Evolutionary conservation across 139 green algal species (phyloP).

Genomic region (Haematococcus sp.): DNA sequence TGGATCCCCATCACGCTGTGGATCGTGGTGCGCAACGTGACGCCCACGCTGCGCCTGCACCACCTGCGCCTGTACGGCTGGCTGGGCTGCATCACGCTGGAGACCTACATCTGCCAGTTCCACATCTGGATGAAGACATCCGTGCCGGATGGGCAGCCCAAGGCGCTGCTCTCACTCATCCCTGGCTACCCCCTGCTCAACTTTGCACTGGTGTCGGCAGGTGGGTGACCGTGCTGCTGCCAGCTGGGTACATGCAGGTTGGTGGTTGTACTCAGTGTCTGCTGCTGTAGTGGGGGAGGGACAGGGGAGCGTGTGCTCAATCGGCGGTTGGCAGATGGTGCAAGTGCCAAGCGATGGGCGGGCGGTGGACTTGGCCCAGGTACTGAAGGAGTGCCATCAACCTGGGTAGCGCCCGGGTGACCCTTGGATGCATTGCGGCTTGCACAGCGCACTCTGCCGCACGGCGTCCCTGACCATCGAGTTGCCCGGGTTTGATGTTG

Average conservation of each 20-base stretch:
- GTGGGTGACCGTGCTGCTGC: constrained; percentile 26
- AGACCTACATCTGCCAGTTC: constrained; percentile 94
- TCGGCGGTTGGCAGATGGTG: not conserved
- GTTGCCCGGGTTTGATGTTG: not conserved
- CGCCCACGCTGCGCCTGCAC: constrained; percentile 61
- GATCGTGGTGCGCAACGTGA: constrained; percentile 86
- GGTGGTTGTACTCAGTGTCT: no score
- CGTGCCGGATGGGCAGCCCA: constrained; percentile 86
- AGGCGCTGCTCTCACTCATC: constrained; percentile 79
- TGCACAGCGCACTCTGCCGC: no score
- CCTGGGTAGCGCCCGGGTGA: no score
- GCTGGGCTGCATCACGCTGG: constrained; percentile 96
- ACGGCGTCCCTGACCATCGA: no score
- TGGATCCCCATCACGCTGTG: constrained; percentile 95
- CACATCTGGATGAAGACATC: constrained; percentile 89
- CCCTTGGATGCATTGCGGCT: no score
- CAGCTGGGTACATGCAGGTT: no score
- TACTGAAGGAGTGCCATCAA: no score
- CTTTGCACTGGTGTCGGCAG: constrained; percentile 75
- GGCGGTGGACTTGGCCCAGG: no score
- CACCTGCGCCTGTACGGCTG: constrained; percentile 81
- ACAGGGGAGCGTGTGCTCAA: no score
- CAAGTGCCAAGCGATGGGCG: no score
- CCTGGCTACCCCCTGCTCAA: constrained; percentile 89
- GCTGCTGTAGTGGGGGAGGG: no score